A percentile compares a stretch with the other conserved stretches of the same genome.
These are phyloP conservation scores for Coelastrella sp. DNA, from an alignment of 139 green algal genomes.

Conservation along the genomic window DNA sequence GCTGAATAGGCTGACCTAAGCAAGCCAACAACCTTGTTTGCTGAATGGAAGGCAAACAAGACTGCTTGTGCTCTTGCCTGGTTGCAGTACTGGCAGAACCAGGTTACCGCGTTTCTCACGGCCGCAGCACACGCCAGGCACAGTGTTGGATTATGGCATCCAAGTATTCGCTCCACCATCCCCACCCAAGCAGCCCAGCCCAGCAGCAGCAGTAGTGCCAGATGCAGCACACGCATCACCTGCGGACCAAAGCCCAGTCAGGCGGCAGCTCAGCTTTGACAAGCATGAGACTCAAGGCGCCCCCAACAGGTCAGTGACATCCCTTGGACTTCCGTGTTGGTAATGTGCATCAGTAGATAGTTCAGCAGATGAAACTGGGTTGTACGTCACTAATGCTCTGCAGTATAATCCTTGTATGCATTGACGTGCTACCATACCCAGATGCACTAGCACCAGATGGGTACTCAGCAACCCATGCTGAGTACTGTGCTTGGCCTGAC, in stretches of 20 bases:
- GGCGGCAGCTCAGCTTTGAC: neutral
- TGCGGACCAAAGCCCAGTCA: slow-evolving; percentile 13
- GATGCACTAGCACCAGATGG: no score
- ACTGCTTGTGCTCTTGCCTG: neutral
- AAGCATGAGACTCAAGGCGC: neutral
- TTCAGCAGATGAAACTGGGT: neutral
- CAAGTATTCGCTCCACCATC: slow-evolving; percentile 21
- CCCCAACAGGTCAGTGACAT: neutral
- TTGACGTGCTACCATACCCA: no score
- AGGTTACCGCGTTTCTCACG: neutral
- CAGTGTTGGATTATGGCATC: slow-evolving; percentile 21
- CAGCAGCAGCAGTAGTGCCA: neutral
- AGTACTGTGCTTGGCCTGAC: no score
- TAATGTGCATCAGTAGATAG: neutral
- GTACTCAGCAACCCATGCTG: no score
- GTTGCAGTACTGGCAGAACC: neutral
- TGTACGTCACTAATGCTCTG: neutral
- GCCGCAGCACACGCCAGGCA: neutral
- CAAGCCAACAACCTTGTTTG: no score
- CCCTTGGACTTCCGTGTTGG: neutral
- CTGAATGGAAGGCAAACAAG: no score
- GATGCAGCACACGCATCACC: neutral
- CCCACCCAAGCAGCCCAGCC: neutral
- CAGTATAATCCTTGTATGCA: no score
- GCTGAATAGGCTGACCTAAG: no score